phyloP scores from a whole-genome alignment of 2,329 filamentous ascomycete genomes.

The Polytolypa hystricis region DNA sequence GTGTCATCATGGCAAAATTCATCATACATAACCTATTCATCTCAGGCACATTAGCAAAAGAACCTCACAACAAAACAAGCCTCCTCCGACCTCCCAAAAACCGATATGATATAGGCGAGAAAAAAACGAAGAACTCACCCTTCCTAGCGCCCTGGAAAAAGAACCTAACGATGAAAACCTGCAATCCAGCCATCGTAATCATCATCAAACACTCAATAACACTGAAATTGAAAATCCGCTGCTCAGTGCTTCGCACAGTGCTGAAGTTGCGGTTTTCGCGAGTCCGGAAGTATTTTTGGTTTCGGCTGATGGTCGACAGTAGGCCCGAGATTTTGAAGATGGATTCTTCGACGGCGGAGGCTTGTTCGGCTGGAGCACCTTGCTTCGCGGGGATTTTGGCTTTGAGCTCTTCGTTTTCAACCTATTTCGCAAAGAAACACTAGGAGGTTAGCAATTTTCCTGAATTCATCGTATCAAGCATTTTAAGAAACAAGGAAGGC shows the following conservation, averaged over 20 bases:
- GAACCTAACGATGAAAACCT: conserved; percentile 95
- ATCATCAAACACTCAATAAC: conserved; percentile 87
- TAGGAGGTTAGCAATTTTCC: conserved; percentile 2
- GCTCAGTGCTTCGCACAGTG: conserved; percentile 92
- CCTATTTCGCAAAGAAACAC: conserved; percentile 43
- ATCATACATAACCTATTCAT: conserved; percentile 9
- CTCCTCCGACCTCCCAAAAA: neutral
- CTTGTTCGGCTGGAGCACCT: conserved; percentile 80
- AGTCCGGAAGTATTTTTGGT: conserved; percentile 99
- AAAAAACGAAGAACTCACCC: conserved; percentile 32
- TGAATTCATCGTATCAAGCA: too few species aligned
- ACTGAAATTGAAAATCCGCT: conserved; percentile 93
- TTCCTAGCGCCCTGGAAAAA: conserved; percentile 88
- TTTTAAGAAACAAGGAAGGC: too few species aligned
- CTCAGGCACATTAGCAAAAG: neutral
- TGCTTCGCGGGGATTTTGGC: conserved; percentile 78
- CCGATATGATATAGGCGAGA: neutral
- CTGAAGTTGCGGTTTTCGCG: conserved; percentile 98
- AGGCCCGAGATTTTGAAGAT: conserved; percentile 91
- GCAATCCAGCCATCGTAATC: conserved; percentile 85
- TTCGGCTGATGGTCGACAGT: conserved; percentile 85
- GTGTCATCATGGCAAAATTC: too few species aligned
- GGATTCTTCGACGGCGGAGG: conserved; percentile 77
- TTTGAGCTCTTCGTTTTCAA: conserved; percentile 82
- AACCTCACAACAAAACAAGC: neutral